A percentile compares a stretch with the other conserved stretches of the same genome.
Conservation (phyloP, 257 asterid genomes). For the Solanum phureja region DNA sequence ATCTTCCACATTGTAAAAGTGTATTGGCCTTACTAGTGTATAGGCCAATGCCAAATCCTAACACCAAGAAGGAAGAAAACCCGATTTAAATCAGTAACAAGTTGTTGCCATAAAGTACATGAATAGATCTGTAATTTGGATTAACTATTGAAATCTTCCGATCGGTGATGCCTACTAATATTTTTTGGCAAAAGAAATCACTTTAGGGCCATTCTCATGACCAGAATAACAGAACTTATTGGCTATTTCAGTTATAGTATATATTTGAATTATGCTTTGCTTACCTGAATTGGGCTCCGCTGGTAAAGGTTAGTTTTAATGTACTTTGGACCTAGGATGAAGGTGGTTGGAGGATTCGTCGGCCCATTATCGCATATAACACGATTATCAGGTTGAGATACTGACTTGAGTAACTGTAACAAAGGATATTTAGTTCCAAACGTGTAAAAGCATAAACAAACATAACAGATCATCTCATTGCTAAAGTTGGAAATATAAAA, state of each 20-base stretch:
- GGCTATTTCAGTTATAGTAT: no score
- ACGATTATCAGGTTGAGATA: neutral
- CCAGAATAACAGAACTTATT: neutral
- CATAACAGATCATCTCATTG: neutral
- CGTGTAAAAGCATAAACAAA: neutral
- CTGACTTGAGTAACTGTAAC: neutral
- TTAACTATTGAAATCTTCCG: neutral
- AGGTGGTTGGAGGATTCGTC: neutral
- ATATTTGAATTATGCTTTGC: neutral
- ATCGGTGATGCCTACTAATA: neutral
- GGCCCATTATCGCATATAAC: neutral
- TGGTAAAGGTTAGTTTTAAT: neutral
- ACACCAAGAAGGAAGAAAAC: neutral
- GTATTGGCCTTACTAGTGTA: neutral
- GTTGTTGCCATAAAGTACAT: neutral
- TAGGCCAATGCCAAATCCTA: slow-evolving; percentile 26
- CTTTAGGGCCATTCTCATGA: neutral
- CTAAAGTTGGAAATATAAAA: neutral
- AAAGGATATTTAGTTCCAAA: neutral
- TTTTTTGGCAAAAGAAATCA: neutral
- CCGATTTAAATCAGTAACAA: neutral
- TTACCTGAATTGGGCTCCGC: neutral
- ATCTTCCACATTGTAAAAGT: neutral
- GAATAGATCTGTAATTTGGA: neutral
- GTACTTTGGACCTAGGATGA: neutral